These are phyloP conservation scores for Pythium sp. DNA, from an alignment of 352 stramenopile genomes.

Conservation along the genomic window DNA sequence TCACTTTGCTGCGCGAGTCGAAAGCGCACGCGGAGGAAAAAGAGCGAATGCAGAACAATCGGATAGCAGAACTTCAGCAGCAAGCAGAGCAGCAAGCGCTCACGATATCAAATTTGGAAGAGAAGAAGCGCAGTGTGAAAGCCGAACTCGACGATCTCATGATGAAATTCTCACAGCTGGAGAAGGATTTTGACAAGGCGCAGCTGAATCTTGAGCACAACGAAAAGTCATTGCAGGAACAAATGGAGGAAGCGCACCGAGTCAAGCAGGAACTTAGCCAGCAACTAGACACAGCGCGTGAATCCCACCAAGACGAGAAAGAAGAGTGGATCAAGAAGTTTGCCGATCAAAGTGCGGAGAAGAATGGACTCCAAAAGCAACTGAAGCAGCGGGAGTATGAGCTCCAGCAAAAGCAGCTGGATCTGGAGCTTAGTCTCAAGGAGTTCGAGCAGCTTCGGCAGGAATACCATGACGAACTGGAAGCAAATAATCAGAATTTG, in stretches of 20 bases:
- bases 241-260: conserved; percentile 27
- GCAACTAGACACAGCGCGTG: conserved; percentile 35
- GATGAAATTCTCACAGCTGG: conserved; percentile 23
- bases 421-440: conserved; percentile 45
- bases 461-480: conserved; percentile 31
- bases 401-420: conserved; percentile 30
- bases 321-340: conserved; percentile 65
- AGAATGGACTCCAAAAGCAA: conserved; percentile 46
- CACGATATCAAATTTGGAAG: conserved; percentile 32
- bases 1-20: conserved; percentile 37
- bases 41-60: conserved; percentile 29
- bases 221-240: conserved; percentile 29
- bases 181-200: conserved; percentile 56
- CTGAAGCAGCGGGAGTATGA: conserved; percentile 43
- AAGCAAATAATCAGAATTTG: conserved; percentile 21
- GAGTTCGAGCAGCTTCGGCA: conserved; percentile 39
- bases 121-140: conserved; percentile 25
- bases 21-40: conserved; percentile 63
- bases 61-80: conserved; percentile 38
- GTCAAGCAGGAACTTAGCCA: conserved; percentile 35
- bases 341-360: conserved; percentile 61
- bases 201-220: conserved; percentile 50
- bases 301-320: conserved; percentile 38
- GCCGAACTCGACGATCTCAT: conserved; percentile 35
- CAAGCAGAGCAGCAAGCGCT: conserved; percentile 36